Conservation (phyloP, 208 protist species). For the Polymyxa betae region DNA sequence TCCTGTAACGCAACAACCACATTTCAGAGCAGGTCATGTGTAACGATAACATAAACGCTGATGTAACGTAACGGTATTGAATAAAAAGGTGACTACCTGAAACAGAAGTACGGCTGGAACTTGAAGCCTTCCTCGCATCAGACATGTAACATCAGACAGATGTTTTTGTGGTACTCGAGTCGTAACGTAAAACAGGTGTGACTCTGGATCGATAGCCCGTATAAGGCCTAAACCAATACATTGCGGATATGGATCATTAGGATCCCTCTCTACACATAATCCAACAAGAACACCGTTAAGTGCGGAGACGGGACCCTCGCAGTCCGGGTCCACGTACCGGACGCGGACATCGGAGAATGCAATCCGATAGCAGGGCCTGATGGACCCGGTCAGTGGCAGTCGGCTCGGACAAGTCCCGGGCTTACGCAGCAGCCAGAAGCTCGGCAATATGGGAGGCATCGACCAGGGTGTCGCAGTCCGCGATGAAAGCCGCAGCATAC, state of each 20-base stretch:
- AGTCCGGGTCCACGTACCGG: background rate
- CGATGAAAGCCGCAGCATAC: too few relatives aligned
- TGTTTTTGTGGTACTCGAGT: background rate
- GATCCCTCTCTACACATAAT: background rate
- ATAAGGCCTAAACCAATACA: background rate
- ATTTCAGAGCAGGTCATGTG: too few relatives aligned
- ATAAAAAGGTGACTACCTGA: too few relatives aligned
- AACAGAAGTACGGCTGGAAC: background rate
- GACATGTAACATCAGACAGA: background rate
- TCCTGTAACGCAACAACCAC: too few relatives aligned
- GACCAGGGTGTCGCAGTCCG: too few relatives aligned
- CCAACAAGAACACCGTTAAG: background rate
- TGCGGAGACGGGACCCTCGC: background rate
- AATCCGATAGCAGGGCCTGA: background rate
- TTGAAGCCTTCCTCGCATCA: background rate
- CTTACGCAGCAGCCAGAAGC: too few relatives aligned
- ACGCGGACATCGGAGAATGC: background rate
- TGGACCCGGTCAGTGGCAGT: background rate
- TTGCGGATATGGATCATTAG: background rate
- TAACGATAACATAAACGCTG: too few relatives aligned
- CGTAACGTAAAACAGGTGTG: background rate
- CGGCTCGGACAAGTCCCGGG: too few relatives aligned
- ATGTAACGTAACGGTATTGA: too few relatives aligned
- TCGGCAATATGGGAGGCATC: too few relatives aligned
- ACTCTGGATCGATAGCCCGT: background rate